Evolutionary conservation across 352 stramenopile genomes (phyloP), one percentile per base, ranked within the genome.

Genomic region (Globisporangium polare): DNA sequence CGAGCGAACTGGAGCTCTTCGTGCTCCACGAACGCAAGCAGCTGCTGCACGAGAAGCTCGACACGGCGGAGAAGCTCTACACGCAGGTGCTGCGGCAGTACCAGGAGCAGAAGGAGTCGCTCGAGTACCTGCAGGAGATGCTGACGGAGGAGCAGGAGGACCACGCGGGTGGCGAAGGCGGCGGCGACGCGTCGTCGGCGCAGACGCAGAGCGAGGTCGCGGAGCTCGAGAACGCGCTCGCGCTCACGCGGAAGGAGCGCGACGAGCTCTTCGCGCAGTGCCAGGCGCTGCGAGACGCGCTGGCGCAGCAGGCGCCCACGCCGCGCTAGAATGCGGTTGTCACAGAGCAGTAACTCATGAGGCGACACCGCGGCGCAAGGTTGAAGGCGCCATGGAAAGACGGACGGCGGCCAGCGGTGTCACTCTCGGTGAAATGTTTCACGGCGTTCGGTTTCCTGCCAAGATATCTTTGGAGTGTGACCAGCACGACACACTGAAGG

Each of bases 31-130:
- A 84, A 60, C 67, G 67, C 17, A 55, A 60, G 17, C 75, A 84
- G 62, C 61, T 77, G 10, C 20, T 88, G 31, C 68, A 80, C 31
- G 80, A 90, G 35, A 84, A 87, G 41, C 74, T 90, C 24, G 78
- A 92, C 65, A 75, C 77, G 0, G 69, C 80, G 15, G 83, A 92
- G 67, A 89, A 90, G 61, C 59, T 88, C 22, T 88, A 92, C 65
- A 61, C 83, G 46, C 75, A 90, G 52, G 82, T 88, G 50, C 55
- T 92, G 49, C 73, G 77, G n/a, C 78, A 89, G 58, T 69, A 85
- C 58, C 69, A 89, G 58, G 76, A 88, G 58, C 79, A 88, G 53
- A 75, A 74, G 15, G 75, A 89, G 51, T 80, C 72, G 17, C 77
- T 81, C 51, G 79, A 86, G 49, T 88, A 87, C 50, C 71, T 78